These are phyloP conservation scores for Neurospora tetraspora DNA, from an alignment of 495 filamentous ascomycete genomes.

Conservation along the genomic window DNA sequence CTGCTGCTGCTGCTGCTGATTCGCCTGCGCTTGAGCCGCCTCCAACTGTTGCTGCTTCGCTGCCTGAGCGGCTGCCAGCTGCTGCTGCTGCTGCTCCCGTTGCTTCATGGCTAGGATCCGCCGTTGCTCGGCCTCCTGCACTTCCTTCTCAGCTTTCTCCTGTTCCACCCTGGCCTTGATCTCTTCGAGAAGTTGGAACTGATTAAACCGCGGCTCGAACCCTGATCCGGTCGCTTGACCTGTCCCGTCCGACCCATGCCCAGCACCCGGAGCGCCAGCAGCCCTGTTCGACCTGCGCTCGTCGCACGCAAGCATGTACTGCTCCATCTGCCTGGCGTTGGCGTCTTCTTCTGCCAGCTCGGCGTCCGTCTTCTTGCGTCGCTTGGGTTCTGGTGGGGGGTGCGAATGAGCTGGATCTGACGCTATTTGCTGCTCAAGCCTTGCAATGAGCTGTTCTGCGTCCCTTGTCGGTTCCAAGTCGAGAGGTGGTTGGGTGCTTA, in stretches of 20 bases:
- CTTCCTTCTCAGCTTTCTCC: conserved; percentile 63
- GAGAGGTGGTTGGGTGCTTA: conserved; percentile 61
- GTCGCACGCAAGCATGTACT: conserved; percentile 89
- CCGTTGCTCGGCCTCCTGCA: conserved; percentile 54
- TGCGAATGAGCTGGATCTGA: conserved; percentile 65
- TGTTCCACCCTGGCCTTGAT: conserved; percentile 46
- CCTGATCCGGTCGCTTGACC: conserved; percentile 56
- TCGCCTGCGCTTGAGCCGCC: conserved; percentile 26
- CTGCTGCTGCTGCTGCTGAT: conserved; percentile 3
- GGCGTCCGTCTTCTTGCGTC: conserved; percentile 84
- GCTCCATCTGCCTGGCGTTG: conserved; percentile 73
- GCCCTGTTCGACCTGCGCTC: conserved; percentile 60
- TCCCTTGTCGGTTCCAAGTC: conserved; percentile 63
- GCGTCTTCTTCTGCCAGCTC: conserved; percentile 93
- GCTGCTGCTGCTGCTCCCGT: conserved; percentile 25
- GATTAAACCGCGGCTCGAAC: conserved; percentile 80
- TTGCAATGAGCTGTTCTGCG: conserved; percentile 52
- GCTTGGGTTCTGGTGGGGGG: conserved; percentile 72
- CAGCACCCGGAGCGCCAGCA: conserved; percentile 43
- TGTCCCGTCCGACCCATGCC: conserved; percentile 59
- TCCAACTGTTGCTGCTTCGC: conserved; percentile 28
- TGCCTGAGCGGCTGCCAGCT: conserved; percentile 13
- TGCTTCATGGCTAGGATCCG: conserved; percentile 45
- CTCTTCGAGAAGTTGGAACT: conserved; percentile 80
- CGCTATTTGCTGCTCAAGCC: conserved; percentile 50